phyloP scores from a whole-genome alignment of 2,329 filamentous ascomycete species.

The Talaromyces funiculosus region DNA sequence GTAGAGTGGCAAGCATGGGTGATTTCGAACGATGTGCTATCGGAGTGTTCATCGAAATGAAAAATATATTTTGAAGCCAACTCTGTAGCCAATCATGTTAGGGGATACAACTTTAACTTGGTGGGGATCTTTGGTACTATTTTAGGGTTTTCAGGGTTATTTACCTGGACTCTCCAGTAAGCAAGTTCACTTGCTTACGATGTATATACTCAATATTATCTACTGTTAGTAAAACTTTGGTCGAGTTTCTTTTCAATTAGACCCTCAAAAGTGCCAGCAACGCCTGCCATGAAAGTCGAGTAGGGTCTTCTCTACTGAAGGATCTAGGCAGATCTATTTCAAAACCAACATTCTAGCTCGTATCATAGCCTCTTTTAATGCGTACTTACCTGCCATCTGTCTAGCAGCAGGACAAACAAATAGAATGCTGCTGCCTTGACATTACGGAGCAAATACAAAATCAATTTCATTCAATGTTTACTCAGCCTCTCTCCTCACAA shows the following conservation, averaged over 20 bases:
- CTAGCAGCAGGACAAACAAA: neutral
- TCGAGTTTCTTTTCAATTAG: neutral
- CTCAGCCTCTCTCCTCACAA: neutral
- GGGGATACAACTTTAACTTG: neutral
- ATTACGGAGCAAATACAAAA: neutral
- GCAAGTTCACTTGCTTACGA: neutral
- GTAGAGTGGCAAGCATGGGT: neutral
- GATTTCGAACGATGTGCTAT: neutral
- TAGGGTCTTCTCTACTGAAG: too few species aligned
- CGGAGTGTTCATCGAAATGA: neutral
- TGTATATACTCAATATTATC: too few species aligned
- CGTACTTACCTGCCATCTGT: neutral
- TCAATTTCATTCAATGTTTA: neutral
- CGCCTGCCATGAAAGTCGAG: too few species aligned
- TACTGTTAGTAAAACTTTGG: neutral
- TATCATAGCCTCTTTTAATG: neutral
- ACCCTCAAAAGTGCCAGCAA: neutral
- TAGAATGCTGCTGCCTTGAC: neutral
- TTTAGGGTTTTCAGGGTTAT: neutral
- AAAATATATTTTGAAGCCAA: slow-evolving; percentile 1
- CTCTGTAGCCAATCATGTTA: neutral
- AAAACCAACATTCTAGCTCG: neutral
- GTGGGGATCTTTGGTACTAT: neutral
- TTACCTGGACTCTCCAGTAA: neutral
- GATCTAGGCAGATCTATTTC: neutral